Evolutionary conservation across 441 rosid genomes (phyloP).

Genomic region (Populus trichocarpa): DNA sequence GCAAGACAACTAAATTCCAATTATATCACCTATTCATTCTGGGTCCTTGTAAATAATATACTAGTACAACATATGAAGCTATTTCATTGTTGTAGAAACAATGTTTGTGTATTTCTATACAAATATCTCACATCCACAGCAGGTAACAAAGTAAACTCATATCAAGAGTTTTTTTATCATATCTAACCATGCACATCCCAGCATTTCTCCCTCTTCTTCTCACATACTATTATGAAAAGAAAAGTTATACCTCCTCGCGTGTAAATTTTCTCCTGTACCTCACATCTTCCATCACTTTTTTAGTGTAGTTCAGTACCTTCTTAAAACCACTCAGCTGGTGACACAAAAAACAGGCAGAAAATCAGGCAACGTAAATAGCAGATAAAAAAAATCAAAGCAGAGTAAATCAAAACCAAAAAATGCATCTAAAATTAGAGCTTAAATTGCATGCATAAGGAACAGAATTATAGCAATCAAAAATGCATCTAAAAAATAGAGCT

Average conservation of each 20-base stretch:
- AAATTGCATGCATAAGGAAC: constrained; percentile 10
- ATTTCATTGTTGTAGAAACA: background rate
- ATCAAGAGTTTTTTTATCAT: background rate
- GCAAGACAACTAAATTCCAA: background rate
- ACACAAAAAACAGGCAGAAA: constrained; percentile 23
- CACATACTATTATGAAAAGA: background rate
- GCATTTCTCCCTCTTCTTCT: background rate
- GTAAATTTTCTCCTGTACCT: constrained; percentile 71
- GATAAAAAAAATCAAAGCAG: constrained; percentile 7
- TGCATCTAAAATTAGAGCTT: background rate
- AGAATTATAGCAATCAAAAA: background rate
- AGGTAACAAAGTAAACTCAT: background rate
- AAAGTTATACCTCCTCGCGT: constrained; percentile 83
- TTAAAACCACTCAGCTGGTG: constrained; percentile 93
- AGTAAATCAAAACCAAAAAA: background rate
- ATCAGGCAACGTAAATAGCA: constrained; percentile 13
- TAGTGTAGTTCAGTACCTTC: constrained; percentile 93
- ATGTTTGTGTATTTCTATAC: background rate
- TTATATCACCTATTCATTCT: background rate
- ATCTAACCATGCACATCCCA: background rate
- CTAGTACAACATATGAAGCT: background rate
- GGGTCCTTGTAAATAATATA: background rate
- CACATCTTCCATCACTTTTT: constrained; percentile 83
- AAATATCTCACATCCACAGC: background rate
- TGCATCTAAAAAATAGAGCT: background rate